Evolutionary conservation across 306 rosid genomes (phyloP).

Genomic region (Sindora glabra): DNA sequence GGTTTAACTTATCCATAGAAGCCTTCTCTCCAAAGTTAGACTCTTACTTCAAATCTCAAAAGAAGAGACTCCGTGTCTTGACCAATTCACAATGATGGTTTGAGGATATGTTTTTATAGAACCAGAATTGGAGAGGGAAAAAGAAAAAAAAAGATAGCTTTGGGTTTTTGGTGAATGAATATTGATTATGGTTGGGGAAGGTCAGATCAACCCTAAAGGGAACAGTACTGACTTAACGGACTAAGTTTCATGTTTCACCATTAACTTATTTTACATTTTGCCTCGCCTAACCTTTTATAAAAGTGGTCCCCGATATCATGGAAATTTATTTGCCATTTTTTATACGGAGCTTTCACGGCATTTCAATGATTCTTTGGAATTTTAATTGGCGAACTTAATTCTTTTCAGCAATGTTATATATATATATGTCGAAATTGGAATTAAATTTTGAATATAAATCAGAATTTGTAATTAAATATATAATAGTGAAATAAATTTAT

Average conservation of each 20-base stretch:
- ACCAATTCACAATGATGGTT: background rate
- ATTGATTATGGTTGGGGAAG: background rate
- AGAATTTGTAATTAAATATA: too few species aligned
- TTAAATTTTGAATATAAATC: too few species aligned
- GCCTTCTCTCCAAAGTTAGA: background rate
- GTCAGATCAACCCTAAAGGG: background rate
- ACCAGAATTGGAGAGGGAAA: background rate
- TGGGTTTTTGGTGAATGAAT: background rate
- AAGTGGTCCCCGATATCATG: background rate
- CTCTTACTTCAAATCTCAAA: background rate
- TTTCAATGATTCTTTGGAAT: too few species aligned
- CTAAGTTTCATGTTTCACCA: conserved; percentile 29
- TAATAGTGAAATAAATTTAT: too few species aligned
- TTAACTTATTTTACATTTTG: conserved; percentile 10
- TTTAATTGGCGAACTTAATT: too few species aligned
- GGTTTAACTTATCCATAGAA: conserved; percentile 43
- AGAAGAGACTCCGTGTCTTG: background rate
- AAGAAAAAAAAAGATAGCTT: conserved; percentile 7
- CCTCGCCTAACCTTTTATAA: conserved; percentile 10
- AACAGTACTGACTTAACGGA: conserved; percentile 21
- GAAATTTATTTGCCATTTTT: background rate
- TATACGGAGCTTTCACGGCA: background rate
- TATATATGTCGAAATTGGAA: too few species aligned
- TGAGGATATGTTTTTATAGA: conserved; percentile 4
- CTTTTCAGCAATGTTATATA: too few species aligned